These are phyloP conservation scores for Rhizoclosmatium sp. DNA, from an alignment of 192 early-diverging fungal genomes.

Conservation along the genomic window DNA sequence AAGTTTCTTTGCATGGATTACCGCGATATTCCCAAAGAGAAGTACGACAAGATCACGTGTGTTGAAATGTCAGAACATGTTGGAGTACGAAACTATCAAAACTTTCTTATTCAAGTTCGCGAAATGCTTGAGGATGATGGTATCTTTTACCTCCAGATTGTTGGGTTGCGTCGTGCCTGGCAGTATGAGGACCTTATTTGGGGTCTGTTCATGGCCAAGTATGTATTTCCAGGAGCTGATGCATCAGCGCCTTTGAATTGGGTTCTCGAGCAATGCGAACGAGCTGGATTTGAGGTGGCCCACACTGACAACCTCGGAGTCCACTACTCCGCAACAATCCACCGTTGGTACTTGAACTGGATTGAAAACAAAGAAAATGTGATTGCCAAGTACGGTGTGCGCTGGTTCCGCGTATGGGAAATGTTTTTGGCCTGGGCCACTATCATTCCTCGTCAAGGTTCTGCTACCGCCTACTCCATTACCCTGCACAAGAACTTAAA, in stretches of 20 bases:
- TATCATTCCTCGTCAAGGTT: conserved; percentile 95
- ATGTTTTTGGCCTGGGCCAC: conserved; percentile 96
- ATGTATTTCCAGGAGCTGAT: conserved; percentile 98
- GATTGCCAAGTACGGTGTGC: conserved; percentile 83
- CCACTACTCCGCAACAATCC: conserved; percentile 96
- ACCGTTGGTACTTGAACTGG: conserved; percentile 99
- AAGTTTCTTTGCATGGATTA: conserved; percentile 94
- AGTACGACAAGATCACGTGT: conserved; percentile 97
- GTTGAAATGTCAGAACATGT: conserved; percentile 99
- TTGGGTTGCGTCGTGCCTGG: conserved; percentile 87
- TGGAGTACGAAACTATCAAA: conserved; percentile 86
- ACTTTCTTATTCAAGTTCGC: conserved; percentile 90
- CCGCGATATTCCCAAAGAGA: conserved; percentile 93
- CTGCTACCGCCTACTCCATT: conserved; percentile 96
- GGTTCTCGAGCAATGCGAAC: conserved; percentile 93
- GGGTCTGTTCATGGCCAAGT: conserved; percentile 99
- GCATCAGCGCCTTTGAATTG: conserved; percentile 96
- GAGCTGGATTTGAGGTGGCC: conserved; percentile 92
- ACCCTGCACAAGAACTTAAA: conserved; percentile 97
- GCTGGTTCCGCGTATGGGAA: conserved; percentile 96
- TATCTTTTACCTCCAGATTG: conserved; percentile 97
- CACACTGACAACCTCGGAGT: conserved; percentile 90
- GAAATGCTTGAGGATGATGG: conserved; percentile 98
- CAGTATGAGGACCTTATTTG: conserved; percentile 84
- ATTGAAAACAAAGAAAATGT: conserved; percentile 89